A percentile compares a stretch with the other conserved stretches of the same genome.
Evolutionary conservation across 192 early-diverging fungal genomes (phyloP).

Genomic region (Coemansia aciculifera): DNA sequence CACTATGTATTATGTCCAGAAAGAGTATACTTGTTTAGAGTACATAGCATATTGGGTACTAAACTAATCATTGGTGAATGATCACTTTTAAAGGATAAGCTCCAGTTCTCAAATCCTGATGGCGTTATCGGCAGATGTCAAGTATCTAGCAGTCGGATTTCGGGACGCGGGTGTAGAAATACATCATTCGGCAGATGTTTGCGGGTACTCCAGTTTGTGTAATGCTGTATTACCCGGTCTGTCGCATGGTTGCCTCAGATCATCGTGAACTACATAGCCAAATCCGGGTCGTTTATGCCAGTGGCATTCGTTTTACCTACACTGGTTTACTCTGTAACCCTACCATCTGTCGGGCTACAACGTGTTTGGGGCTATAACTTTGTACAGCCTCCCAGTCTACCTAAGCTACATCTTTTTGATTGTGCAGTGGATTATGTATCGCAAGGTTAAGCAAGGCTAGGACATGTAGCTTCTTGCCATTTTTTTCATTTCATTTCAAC

Average conservation of each 20-base stretch:
- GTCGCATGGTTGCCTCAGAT: conserved; percentile 10
- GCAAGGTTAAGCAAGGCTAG: conserved; percentile 2
- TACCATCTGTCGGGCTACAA: background rate
- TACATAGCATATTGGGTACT: no score
- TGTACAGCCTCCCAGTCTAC: background rate
- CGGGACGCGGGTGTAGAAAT: no score
- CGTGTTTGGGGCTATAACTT: background rate
- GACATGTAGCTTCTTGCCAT: background rate
- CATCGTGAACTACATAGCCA: background rate
- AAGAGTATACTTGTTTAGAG: no score
- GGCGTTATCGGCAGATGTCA: no score
- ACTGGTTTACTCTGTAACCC: background rate
- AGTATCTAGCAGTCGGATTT: no score
- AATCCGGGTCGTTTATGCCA: background rate
- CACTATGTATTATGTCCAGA: no score
- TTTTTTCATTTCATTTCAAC: background rate
- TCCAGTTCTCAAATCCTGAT: no score
- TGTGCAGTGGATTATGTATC: background rate
- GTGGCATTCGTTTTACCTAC: background rate
- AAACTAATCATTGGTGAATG: no score
- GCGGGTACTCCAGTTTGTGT: no score
- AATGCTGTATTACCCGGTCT: background rate
- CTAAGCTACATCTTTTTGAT: background rate
- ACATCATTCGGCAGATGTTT: no score
- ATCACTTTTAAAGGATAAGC: no score